Conservation (phyloP, 495 filamentous ascomycete genomes). For the Aspergillus incahuasiensis region DNA sequence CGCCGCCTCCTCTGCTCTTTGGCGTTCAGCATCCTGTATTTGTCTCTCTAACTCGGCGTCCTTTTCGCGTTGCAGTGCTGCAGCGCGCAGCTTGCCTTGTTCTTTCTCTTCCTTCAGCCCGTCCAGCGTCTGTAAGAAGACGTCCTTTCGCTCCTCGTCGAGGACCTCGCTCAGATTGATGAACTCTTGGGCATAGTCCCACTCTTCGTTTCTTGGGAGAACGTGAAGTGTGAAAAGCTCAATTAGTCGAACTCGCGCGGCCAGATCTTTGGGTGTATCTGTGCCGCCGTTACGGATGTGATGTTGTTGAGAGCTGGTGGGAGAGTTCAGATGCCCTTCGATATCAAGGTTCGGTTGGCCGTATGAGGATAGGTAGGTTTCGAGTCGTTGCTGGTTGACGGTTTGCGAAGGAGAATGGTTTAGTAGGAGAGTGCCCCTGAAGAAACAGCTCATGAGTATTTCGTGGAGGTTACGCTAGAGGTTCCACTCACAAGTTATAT, state of each 20-base stretch:
- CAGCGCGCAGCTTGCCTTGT: conserved; percentile 64
- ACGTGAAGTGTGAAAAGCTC: conserved; percentile 94
- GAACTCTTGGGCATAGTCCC: conserved; percentile 91
- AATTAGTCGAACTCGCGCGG: conserved; percentile 76
- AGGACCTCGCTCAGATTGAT: conserved; percentile 77
- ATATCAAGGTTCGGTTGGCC: conserved; percentile 65
- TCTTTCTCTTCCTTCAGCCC: conserved; percentile 62
- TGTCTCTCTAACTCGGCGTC: conserved; percentile 57
- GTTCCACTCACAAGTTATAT: conserved; percentile 70
- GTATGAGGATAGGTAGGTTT: conserved; percentile 81
- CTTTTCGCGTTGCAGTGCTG: conserved; percentile 53
- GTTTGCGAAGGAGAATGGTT: conserved; percentile 78
- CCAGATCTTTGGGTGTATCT: conserved; percentile 71
- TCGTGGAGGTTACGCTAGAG: not conserved
- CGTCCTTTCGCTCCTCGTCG: conserved; percentile 87
- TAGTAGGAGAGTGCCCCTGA: conserved; percentile 80
- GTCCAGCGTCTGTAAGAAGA: conserved; percentile 67
- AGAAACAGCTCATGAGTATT: conserved; percentile 8
- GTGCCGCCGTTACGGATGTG: conserved; percentile 52
- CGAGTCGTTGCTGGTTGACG: conserved; percentile 80
- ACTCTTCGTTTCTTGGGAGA: conserved; percentile 82
- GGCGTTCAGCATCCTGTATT: conserved; percentile 52
- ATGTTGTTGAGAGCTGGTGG: conserved; percentile 18
- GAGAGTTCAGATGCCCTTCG: conserved; percentile 47
- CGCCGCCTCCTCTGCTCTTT: conserved; percentile 56